A percentile compares a stretch with the other conserved stretches of the same genome.
These are phyloP conservation scores for Saccharomyces kudriavzevii DNA, from an alignment of 805 yeast species.

Conservation along the genomic window DNA sequence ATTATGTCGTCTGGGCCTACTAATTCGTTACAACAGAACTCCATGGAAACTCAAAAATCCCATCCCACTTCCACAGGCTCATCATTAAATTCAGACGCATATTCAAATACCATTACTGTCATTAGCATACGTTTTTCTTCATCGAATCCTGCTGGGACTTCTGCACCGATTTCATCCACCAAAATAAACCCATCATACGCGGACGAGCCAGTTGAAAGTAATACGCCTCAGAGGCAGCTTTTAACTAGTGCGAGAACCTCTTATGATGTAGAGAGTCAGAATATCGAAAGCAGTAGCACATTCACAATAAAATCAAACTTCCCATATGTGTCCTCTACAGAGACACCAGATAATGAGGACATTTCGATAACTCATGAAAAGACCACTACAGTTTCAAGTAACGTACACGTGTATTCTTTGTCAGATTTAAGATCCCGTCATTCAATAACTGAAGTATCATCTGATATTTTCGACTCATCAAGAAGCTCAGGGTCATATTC, in stretches of 20 bases:
- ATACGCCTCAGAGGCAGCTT: neutral
- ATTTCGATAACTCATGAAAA: neutral
- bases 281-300: neutral
- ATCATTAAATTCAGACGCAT: neutral
- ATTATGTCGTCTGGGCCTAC: neutral
- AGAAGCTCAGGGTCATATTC: neutral
- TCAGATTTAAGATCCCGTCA: neutral
- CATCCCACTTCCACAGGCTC: neutral
- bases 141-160: neutral
- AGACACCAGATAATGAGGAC: neutral
- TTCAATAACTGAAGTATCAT: neutral
- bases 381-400: neutral
- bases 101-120: neutral
- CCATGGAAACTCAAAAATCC: neutral
- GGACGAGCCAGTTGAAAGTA: neutral
- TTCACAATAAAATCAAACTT: neutral
- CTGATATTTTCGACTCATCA: neutral
- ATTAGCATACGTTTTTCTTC: neutral
- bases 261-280: neutral
- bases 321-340: neutral
- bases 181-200: neutral
- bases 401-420: neutral
- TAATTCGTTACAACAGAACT: neutral
- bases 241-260: neutral
- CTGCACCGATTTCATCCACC: neutral